Percentiles rank a stretch among this genome's conserved stretches.
phyloP scores from a whole-genome alignment of 805 yeast species.

The Kluyveromyces aestuarii region DNA sequence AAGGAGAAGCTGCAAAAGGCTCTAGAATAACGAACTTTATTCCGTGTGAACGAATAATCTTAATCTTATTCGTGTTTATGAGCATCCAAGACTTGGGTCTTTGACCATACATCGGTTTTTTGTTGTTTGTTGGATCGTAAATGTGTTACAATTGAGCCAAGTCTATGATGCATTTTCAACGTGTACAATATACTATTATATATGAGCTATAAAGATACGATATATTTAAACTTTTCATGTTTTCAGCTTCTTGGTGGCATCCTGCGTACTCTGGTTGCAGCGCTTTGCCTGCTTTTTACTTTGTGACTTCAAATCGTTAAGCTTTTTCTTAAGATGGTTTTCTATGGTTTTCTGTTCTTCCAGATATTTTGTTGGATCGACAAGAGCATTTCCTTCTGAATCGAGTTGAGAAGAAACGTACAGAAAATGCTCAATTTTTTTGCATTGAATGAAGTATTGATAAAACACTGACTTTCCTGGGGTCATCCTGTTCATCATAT shows the following conservation, averaged over 20 bases:
- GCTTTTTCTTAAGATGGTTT: constrained; percentile 8
- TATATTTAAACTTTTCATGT: not conserved
- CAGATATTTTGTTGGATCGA: constrained; percentile 16
- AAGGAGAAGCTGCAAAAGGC: constrained; percentile 35
- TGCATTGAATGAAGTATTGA: constrained; percentile 46
- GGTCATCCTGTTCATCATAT: constrained; percentile 63
- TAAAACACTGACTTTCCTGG: constrained; percentile 67
- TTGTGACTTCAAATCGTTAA: constrained; percentile 10
- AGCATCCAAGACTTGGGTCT: not conserved
- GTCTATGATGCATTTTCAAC: not conserved
- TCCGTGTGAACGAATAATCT: not conserved
- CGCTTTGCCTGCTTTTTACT: not conserved
- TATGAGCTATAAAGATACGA: constrained; percentile 3
- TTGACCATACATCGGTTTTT: not conserved
- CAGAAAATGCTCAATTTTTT: constrained; percentile 42
- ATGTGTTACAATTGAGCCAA: not conserved
- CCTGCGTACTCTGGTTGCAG: not conserved
- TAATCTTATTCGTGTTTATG: not conserved
- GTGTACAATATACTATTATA: constrained; percentile 3
- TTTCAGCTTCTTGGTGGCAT: constrained; percentile 3
- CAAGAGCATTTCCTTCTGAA: constrained; percentile 10
- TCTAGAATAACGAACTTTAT: constrained; percentile 18
- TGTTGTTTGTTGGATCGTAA: constrained; percentile 4
- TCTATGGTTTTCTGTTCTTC: constrained; percentile 12
- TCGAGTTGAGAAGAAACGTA: constrained; percentile 14